Evolutionary conservation across 352 stramenopile species (phyloP).

Genomic region (Blastocystis hominis): DNA sequence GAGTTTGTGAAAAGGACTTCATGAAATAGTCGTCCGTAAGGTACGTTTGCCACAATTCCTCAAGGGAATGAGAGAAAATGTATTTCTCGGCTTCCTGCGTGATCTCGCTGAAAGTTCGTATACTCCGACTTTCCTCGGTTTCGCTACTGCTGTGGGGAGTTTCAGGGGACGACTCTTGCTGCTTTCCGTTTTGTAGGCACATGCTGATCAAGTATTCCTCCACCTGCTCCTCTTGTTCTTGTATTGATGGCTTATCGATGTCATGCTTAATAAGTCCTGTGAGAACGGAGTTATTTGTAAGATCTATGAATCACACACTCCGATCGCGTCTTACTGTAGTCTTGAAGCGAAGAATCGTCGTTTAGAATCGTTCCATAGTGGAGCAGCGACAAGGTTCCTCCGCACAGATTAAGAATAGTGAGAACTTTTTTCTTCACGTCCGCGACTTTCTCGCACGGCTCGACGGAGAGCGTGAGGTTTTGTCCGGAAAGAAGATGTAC

Average conservation of each 20-base stretch:
- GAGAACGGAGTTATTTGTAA: neutral
- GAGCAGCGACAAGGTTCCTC: neutral
- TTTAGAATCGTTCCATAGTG: slow-evolving; percentile 22
- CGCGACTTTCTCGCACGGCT: neutral
- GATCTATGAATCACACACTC: neutral
- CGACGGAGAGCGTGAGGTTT: neutral
- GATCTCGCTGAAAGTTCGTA: neutral
- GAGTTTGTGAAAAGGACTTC: neutral
- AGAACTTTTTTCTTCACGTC: slow-evolving; percentile 23
- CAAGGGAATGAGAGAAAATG: neutral
- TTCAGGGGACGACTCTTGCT: neutral
- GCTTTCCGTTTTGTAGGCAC: neutral
- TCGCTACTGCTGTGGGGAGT: neutral
- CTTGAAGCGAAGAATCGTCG: neutral
- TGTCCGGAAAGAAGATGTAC: slow-evolving; percentile 27
- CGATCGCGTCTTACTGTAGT: neutral
- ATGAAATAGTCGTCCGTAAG: neutral
- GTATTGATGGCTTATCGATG: neutral
- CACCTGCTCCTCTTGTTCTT: slow-evolving; percentile 45
- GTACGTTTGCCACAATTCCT: neutral
- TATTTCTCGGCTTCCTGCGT: neutral
- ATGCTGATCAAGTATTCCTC: slow-evolving; percentile 24
- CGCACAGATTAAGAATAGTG: neutral
- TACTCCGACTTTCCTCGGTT: neutral
- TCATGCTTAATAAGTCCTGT: neutral